Base-by-base conservation (phyloP, 306 rosid genomes). In the Trifolium dubium region DNA sequence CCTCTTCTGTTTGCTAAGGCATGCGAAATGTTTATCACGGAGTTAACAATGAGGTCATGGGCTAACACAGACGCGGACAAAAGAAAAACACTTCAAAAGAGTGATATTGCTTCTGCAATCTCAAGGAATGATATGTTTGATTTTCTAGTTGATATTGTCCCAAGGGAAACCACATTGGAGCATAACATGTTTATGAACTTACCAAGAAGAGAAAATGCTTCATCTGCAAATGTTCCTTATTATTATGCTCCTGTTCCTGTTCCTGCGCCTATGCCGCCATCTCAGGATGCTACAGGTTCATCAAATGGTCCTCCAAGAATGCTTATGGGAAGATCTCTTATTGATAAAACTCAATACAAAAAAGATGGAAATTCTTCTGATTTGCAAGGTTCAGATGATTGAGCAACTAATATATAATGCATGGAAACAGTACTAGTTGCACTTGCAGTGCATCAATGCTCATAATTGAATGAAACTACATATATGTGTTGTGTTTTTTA, bases 1-100 rank as follows among this genome's bases (percentile, higher is more conserved):
- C 92, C 90, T 0, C 83, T 87, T 30, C 37, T 89, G 46, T 87
- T 89, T 32, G 82, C 88, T n/a, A 79, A 89, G 87, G 92, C 95
- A 10, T 87, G 87, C 35, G 95, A 89, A 74, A 82, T 89, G 88
- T 89, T 89, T 75, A 85, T 89, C 40, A 80, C 78, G 44, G 95
- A 89, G 82, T 67, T 89, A 8, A 85, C 92, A 17, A 83, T 78
- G 70, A 82, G 86, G 58, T 80, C 91, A 0, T 89, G 94, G 94
- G 78, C 47, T 64, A 85, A 79, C 63, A 77, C 91, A 0, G 89
- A 87, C 72, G 85, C 78, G 75, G 83, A 85, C 88, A 83, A 82
- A 58, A 82, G 89, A 49, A 79, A 83, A 64, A 83, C 86, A 1
- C 77, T 89, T 62, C 88, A 83, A 60, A 87, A 87, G 81, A 80